phyloP scores from a whole-genome alignment of 2,329 filamentous ascomycete genomes.

The Aspergillus pseudonomiae region DNA sequence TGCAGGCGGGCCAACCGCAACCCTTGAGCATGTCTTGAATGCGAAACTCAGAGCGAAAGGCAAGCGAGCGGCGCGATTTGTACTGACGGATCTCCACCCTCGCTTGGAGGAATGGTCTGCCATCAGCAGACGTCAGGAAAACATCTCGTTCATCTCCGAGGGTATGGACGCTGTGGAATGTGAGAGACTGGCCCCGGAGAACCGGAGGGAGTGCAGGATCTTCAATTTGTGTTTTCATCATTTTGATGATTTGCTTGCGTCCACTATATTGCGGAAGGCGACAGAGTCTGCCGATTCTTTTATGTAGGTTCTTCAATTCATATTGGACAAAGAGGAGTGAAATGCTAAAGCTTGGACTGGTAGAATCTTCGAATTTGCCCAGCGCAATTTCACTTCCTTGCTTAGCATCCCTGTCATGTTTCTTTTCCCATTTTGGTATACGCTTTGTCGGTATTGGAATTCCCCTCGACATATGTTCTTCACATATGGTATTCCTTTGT shows the following conservation, averaged over 20 bases:
- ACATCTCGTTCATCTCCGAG: slow-evolving; percentile 62
- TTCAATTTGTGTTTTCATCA: slow-evolving; percentile 79
- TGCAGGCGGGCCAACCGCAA: slow-evolving; percentile 70
- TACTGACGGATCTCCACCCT: slow-evolving; percentile 69
- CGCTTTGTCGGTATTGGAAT: slow-evolving; percentile 41
- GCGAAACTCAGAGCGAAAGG: slow-evolving; percentile 26
- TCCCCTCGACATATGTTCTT: slow-evolving; percentile 63
- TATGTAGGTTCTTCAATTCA: slow-evolving; percentile 20
- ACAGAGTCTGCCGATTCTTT: slow-evolving; percentile 29
- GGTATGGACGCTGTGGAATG: slow-evolving; percentile 64
- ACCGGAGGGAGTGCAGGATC: slow-evolving; percentile 64
- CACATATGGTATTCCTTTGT: slow-evolving; percentile 66
- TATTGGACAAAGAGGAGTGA: too few relatives aligned
- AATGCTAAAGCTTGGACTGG: too few relatives aligned
- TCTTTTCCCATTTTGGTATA: slow-evolving; percentile 32
- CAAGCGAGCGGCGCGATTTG: slow-evolving; percentile 54
- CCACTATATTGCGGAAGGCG: slow-evolving; percentile 61
- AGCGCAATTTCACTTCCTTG: slow-evolving; percentile 17
- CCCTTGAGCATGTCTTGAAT: slow-evolving; percentile 65
- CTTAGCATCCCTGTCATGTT: slow-evolving; percentile 33
- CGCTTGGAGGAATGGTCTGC: slow-evolving; percentile 63
- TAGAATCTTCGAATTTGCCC: slow-evolving; percentile 22
- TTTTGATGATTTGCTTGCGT: slow-evolving; percentile 67
- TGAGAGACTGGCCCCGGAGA: slow-evolving; percentile 45
- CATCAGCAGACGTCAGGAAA: slow-evolving; percentile 55